Percentiles rank a stretch among this genome's conserved stretches.
Conservation (phyloP, 2,329 filamentous ascomycete species). For the Plectosphaerella sp. region DNA sequence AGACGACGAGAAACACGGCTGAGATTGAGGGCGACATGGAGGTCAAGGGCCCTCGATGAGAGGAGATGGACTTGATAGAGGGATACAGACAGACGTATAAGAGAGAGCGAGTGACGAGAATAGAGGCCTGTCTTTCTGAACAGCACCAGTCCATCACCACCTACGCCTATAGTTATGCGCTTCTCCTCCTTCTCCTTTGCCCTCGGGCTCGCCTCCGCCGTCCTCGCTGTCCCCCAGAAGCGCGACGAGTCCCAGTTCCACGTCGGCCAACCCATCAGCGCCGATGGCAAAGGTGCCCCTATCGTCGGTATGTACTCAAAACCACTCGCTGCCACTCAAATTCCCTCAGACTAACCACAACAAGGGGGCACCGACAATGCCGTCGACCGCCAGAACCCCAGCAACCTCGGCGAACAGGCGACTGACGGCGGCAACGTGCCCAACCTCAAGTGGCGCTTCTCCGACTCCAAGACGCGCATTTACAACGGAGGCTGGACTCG, state of each 20-base stretch:
- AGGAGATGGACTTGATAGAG: too few species aligned
- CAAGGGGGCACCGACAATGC: constrained; percentile 61
- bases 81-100: too few species aligned
- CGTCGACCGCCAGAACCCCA: constrained; percentile 59
- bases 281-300: constrained; percentile 52
- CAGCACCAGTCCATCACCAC: neutral
- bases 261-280: constrained; percentile 52
- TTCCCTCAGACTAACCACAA: neutral
- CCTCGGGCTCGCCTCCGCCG: neutral
- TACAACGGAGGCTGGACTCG: constrained; percentile 62
- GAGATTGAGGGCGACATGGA: too few species aligned
- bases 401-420: constrained; percentile 55
- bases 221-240: constrained; percentile 2
- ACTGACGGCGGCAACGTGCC: constrained; percentile 61
- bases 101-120: too few species aligned
- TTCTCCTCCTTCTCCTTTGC: neutral
- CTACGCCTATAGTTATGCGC: neutral
- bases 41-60: too few species aligned
- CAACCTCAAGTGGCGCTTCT: constrained; percentile 68
- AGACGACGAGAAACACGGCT: too few species aligned
- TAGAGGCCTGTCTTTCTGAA: too few species aligned
- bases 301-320: constrained; percentile 44
- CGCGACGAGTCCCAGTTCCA: constrained; percentile 28
- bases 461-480: constrained; percentile 59
- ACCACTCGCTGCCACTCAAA: neutral